Base-by-base conservation (phyloP, 192 early-diverging fungal genomes). In the Entomortierella lignicola region DNA sequence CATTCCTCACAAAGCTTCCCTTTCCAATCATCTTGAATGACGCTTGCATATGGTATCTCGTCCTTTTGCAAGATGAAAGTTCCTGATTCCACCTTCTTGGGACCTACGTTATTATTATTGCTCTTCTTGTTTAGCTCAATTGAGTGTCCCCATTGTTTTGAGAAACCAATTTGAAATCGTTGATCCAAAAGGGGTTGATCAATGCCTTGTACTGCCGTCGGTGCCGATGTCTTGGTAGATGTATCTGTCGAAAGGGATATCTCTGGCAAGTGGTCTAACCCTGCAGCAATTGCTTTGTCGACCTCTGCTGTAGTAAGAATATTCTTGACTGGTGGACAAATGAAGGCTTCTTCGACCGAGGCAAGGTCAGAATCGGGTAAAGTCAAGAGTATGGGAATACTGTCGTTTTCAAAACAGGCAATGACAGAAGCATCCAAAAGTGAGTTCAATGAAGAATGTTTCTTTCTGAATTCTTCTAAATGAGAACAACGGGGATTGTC, bases 1-100 rank as follows among this genome's bases (percentile, higher is more conserved):
- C 75, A 79, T 15, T 79, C 75, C 18, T 79, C 75, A 12, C 75
- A 79, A 7, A 64, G 56, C 34, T 54, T 70, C 10, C 63, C 75
- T 6, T 56, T 47, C 75, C 75, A 79, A 11, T 59, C 61, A 10
- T 52, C 32, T 15, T 79, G 61, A 12, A 79, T 53, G 10, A 70
- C 54, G 25, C 66, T 53, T 3, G 75, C 75, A 30, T 79, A 79
- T 1, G 75, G 75, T 42, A 70, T 57, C 25, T 79, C 75, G 43
- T 69, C 65, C n/a, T 30, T 10, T 23, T 53, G 55, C 39, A 79
- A 61, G 25, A 79, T 15, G 37, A 44, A 66, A 0, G 75, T 66
- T 1, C 75, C 75, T 17, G 75, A 70, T 31, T 70, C 63, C 11
- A 70, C 55, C 39, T 53, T 65, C n/a, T 51, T 54, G 10, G 21